phyloP scores from a whole-genome alignment of 768 basidiomycete species.

The Tremella yokohamensis region DNA sequence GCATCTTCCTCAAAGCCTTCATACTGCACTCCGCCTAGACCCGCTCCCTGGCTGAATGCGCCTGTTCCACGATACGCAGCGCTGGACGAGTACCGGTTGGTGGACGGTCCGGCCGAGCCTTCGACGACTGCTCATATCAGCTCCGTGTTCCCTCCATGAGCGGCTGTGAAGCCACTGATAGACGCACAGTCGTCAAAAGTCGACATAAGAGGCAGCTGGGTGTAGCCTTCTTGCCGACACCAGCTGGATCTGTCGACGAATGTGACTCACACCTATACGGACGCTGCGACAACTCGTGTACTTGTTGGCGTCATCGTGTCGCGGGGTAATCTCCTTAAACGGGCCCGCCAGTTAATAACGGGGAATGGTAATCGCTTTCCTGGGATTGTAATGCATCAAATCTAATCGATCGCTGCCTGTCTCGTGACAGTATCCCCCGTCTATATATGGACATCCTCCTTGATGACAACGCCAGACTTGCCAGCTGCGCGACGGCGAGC shows the following conservation, averaged over 20 bases:
- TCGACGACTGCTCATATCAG: constrained; percentile 66
- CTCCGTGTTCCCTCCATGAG: too few species aligned
- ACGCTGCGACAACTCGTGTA: too few species aligned
- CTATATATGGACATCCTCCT: not conserved
- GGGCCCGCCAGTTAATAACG: too few species aligned
- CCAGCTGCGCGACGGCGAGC: not conserved
- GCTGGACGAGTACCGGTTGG: constrained; percentile 24
- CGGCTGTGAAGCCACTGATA: not conserved
- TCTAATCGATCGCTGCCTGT: too few species aligned
- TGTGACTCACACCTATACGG: too few species aligned
- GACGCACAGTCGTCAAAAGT: constrained; percentile 41
- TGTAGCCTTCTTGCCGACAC: too few species aligned
- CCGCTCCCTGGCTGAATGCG: constrained; percentile 47
- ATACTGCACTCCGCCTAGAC: constrained; percentile 60
- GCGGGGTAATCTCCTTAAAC: too few species aligned
- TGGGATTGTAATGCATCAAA: too few species aligned
- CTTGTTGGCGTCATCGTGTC: too few species aligned
- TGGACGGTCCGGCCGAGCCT: constrained; percentile 63
- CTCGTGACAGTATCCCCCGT: too few species aligned
- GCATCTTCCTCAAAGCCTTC: constrained; percentile 77
- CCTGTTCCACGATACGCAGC: constrained; percentile 31
- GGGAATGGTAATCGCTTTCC: too few species aligned
- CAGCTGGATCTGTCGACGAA: too few species aligned
- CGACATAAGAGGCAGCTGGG: constrained; percentile 19
- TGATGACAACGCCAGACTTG: not conserved